Evolutionary conservation across 164 flowering plant genomes (phyloP).

Genomic region (Chloranthus sessilifolius): DNA sequence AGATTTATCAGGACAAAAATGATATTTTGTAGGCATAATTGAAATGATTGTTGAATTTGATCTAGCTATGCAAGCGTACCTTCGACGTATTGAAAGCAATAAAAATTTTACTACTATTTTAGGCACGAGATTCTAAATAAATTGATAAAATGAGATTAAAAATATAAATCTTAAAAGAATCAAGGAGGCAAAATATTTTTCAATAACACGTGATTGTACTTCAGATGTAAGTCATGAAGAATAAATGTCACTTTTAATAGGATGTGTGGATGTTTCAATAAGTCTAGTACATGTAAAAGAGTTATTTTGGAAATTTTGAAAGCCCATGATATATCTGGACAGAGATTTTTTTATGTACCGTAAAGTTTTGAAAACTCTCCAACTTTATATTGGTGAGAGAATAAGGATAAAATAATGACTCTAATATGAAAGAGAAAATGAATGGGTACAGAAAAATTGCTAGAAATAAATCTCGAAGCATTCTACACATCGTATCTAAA

Average conservation of each 20-base stretch:
- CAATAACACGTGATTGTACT: neutral
- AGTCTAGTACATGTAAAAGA: neutral
- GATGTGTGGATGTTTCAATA: slow-evolving; percentile 3
- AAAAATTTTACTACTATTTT: neutral
- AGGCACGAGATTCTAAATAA: neutral
- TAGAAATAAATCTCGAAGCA: neutral
- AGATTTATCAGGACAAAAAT: neutral
- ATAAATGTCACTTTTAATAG: neutral
- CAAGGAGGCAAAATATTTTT: neutral
- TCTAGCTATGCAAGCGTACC: neutral
- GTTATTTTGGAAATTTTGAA: neutral
- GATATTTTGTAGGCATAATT: neutral
- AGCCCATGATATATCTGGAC: neutral
- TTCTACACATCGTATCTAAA: too few relatives aligned
- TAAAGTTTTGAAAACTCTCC: too few relatives aligned
- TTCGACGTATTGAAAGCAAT: neutral
- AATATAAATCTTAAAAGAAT: slow-evolving; percentile 1
- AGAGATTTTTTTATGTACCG: too few relatives aligned
- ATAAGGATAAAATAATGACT: too few relatives aligned
- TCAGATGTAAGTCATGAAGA: neutral
- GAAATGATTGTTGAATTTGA: slow-evolving; percentile 6
- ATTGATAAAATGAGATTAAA: neutral
- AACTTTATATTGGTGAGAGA: too few relatives aligned
- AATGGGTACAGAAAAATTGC: neutral
- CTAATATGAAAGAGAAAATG: too few relatives aligned